phyloP scores from a whole-genome alignment of 2,329 filamentous ascomycete genomes.

The Delphinella strobiligena region DNA sequence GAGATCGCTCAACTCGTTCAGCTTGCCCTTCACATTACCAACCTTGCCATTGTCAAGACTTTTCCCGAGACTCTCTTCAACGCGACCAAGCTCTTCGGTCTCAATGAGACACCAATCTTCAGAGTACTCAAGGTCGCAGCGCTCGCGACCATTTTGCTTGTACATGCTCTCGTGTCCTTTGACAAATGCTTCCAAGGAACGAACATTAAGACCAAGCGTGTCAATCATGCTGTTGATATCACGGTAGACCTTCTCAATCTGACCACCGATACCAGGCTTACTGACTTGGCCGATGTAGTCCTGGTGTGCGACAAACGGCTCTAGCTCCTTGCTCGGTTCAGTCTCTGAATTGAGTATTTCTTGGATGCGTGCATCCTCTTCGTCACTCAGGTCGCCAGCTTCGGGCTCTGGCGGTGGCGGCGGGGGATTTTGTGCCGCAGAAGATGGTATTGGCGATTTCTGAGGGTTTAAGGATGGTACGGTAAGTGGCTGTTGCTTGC shows the following conservation, averaged over 20 bases:
- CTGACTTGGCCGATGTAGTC: constrained; percentile 29
- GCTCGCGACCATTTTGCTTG: constrained; percentile 41
- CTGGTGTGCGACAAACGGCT: constrained; percentile 52
- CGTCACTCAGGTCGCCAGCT: constrained; percentile 43
- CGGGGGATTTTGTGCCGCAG: constrained; percentile 8
- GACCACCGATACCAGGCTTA: constrained; percentile 31
- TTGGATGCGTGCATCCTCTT: constrained; percentile 59
- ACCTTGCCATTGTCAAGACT: constrained; percentile 59
- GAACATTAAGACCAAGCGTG: constrained; percentile 74
- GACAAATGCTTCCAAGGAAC: constrained; percentile 49
- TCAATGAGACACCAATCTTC: constrained; percentile 64
- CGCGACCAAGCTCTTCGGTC: constrained; percentile 50
- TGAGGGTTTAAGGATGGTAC: constrained; percentile 9
- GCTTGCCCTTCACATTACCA: constrained; percentile 54
- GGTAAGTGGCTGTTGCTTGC: constrained; percentile 9
- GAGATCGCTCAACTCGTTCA: constrained; percentile 56
- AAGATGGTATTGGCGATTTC: constrained; percentile 13
- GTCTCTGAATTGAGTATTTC: constrained; percentile 48
- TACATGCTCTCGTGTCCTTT: constrained; percentile 51
- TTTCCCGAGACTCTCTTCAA: constrained; percentile 43
- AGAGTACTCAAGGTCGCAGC: constrained; percentile 48
- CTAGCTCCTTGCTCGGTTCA: constrained; percentile 48
- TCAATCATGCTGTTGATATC: constrained; percentile 93
- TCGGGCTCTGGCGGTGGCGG: constrained; percentile 25
- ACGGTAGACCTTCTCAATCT: constrained; percentile 48